Evolutionary conservation across 73 alveolate genomes (phyloP).

Genomic region (Paramecium tetraurelia): DNA sequence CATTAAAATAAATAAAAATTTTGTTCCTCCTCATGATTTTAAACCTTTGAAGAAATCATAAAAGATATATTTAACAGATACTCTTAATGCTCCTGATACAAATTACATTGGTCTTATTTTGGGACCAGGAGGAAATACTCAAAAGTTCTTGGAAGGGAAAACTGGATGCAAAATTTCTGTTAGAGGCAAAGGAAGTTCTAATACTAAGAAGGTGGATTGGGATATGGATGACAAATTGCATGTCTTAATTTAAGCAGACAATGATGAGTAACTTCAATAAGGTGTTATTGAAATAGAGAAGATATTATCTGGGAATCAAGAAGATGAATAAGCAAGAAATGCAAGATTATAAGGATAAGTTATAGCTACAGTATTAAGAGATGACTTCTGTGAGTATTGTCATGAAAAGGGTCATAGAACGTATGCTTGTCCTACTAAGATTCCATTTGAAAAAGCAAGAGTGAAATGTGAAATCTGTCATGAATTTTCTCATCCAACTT

Average conservation of each 20-base stretch:
- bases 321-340: constrained; percentile 73
- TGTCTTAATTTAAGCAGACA: constrained; percentile 84
- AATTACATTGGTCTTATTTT: constrained; percentile 84
- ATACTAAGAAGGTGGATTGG: constrained; percentile 70
- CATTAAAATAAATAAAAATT: constrained; percentile 79
- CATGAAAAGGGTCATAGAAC: constrained; percentile 63
- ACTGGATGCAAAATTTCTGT: constrained; percentile 92
- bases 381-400: constrained; percentile 54
- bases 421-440: constrained; percentile 51
- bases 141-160: constrained; percentile 81
- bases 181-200: constrained; percentile 94
- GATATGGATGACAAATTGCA: constrained; percentile 92
- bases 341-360: constrained; percentile 31
- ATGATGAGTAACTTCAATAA: constrained; percentile 83
- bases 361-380: constrained; percentile 22
- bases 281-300: constrained; percentile 83
- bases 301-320: constrained; percentile 80
- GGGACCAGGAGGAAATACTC: constrained; percentile 95
- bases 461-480: constrained; percentile 32
- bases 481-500: constrained; percentile 45
- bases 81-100: constrained; percentile 73
- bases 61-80: constrained; percentile 84
- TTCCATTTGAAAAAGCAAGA: constrained; percentile 49
- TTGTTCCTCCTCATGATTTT: constrained; percentile 93
- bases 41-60: constrained; percentile 88